Percentiles rank a stretch among this genome's conserved stretches.
Conservation (phyloP, 1,284 basidiomycete species). For the Dichomitus squalens region DNA sequence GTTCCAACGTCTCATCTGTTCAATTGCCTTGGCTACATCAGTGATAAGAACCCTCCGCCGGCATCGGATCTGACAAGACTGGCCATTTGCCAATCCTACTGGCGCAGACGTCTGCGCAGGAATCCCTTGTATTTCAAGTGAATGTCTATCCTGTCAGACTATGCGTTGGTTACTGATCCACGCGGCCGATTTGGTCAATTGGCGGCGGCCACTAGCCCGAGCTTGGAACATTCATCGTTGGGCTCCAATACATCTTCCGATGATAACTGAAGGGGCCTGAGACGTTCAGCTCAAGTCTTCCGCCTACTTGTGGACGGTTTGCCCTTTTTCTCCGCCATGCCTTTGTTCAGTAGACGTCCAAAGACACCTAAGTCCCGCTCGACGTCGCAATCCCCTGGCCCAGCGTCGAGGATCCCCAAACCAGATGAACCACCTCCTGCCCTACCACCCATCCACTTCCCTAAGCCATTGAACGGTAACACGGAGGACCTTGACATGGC, state of each 20-base stretch:
- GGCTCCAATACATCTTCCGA: too few species aligned
- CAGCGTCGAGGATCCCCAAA: background rate
- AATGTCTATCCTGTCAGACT: background rate
- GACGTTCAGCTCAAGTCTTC: background rate
- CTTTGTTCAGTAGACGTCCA: background rate
- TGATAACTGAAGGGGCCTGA: too few species aligned
- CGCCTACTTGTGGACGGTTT: background rate
- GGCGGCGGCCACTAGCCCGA: too few species aligned
- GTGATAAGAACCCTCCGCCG: background rate
- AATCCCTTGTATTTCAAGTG: background rate
- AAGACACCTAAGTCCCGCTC: background rate
- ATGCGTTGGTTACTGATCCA: background rate
- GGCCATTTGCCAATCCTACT: too few species aligned
- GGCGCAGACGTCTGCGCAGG: too few species aligned
- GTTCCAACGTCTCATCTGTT: too few species aligned
- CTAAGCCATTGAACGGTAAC: background rate
- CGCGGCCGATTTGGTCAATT: background rate
- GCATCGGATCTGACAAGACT: too few species aligned
- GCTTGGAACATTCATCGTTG: too few species aligned
- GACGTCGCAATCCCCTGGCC: background rate
- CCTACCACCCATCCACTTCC: background rate
- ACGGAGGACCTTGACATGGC: conserved; percentile 7
- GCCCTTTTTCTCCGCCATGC: background rate
- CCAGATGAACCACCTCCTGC: background rate
- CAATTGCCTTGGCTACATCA: background rate